Conservation (phyloP, 2,329 filamentous ascomycete species). For the Pseudocercospora musae region DNA sequence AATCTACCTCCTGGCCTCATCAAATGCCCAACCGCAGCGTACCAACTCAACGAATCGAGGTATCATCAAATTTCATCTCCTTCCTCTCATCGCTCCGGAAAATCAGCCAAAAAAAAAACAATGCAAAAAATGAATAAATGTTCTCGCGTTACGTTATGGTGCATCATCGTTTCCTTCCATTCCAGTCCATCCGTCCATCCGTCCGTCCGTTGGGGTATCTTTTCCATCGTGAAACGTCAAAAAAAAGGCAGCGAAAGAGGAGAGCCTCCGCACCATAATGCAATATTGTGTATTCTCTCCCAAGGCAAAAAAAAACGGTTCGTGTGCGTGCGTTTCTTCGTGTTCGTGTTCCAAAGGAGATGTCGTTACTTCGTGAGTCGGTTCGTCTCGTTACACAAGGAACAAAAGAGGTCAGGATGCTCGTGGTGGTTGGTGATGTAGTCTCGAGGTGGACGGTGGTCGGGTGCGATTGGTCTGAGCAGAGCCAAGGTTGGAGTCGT, state of each 20-base stretch:
- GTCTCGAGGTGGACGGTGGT: background rate
- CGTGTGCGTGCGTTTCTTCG: background rate
- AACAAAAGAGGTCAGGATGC: background rate
- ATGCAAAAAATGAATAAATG: background rate
- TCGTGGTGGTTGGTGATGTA: background rate
- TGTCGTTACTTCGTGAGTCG: slow-evolving; percentile 3
- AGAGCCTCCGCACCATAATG: background rate
- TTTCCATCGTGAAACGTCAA: background rate
- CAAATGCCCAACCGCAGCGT: background rate
- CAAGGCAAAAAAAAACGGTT: background rate
- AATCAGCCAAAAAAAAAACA: too few relatives aligned
- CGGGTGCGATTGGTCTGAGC: background rate
- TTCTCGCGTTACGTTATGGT: background rate
- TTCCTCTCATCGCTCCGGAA: too few relatives aligned
- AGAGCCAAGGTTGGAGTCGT: background rate
- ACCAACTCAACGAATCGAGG: background rate
- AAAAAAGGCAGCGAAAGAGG: background rate
- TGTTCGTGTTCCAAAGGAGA: slow-evolving; percentile 7
- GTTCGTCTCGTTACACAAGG: slow-evolving; percentile 5
- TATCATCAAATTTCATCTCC: background rate
- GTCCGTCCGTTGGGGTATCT: background rate
- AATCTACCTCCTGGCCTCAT: too few relatives aligned
- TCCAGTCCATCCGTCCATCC: background rate
- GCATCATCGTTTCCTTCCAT: background rate
- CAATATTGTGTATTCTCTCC: background rate